phyloP scores from a whole-genome alignment of 768 basidiomycete species.

The Leccinellum luteum region DNA sequence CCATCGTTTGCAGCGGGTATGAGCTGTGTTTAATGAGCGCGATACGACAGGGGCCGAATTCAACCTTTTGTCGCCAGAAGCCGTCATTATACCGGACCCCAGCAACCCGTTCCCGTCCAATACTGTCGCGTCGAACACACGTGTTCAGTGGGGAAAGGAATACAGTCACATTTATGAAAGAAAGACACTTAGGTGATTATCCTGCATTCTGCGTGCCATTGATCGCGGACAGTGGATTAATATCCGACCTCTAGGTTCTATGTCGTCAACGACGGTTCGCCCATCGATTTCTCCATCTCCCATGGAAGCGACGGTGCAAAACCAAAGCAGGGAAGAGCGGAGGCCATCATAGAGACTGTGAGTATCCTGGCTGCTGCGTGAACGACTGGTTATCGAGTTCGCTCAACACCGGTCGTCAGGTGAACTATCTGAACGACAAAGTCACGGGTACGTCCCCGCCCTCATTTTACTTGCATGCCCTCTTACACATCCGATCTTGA shows the following conservation, averaged over 20 bases:
- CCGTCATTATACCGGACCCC: not conserved
- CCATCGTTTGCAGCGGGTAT: not conserved
- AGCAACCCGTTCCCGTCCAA: not conserved
- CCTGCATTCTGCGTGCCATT: not conserved
- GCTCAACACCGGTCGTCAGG: no score
- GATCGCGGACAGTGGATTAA: not conserved
- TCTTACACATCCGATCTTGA: not conserved
- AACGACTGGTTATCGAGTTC: no score
- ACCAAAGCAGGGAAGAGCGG: not conserved
- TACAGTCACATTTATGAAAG: not conserved
- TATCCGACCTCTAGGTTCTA: not conserved
- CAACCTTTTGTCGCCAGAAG: not conserved
- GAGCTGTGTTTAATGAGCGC: not conserved
- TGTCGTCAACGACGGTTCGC: not conserved
- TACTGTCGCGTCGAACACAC: not conserved
- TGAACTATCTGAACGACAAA: no score
- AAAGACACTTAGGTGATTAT: not conserved
- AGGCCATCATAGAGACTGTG: no score
- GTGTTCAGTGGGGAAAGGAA: not conserved
- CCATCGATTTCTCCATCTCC: not conserved
- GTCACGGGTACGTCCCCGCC: no score
- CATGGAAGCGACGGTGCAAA: not conserved
- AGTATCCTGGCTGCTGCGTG: no score
- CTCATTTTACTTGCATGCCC: no score
- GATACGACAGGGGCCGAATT: not conserved